phyloP scores from a whole-genome alignment of 176 grass and related monocot genomes.

The Lolium perenne region DNA sequence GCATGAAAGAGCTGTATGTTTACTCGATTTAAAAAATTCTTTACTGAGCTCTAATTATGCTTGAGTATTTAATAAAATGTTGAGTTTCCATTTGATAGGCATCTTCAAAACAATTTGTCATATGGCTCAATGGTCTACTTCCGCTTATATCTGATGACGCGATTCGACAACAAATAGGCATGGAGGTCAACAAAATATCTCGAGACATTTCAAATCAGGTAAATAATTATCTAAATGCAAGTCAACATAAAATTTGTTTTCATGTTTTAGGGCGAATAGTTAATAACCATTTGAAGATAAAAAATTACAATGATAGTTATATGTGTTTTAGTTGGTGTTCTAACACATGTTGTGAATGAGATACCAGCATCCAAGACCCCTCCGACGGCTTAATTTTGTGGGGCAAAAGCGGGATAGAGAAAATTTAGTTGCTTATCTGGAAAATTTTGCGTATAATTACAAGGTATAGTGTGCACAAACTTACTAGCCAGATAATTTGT shows the following conservation, averaged over 20 bases:
- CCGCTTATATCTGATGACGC: not conserved
- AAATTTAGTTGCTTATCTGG: not conserved
- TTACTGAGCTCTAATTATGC: not conserved
- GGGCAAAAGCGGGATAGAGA: too few species aligned
- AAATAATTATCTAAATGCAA: not conserved
- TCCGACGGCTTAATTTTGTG: too few species aligned
- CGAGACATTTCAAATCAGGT: not conserved
- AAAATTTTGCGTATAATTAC: not conserved
- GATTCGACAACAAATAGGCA: not conserved
- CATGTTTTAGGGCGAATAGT: not conserved
- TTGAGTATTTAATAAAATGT: not conserved
- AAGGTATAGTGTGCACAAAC: not conserved
- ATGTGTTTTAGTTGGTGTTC: too few species aligned
- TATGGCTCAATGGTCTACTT: not conserved
- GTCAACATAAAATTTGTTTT: not conserved
- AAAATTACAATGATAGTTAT: not conserved
- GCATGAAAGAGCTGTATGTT: not conserved
- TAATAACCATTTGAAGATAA: not conserved
- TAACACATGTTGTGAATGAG: too few species aligned
- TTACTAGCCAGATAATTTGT: not conserved
- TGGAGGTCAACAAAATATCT: not conserved
- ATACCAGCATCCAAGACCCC: too few species aligned
- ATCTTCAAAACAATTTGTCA: not conserved
- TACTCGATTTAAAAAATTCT: not conserved
- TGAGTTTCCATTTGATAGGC: not conserved